Evolutionary conservation across 228 moss, liverwort and hornwort species (phyloP).

Genomic region (Sphagnum fallax): DNA sequence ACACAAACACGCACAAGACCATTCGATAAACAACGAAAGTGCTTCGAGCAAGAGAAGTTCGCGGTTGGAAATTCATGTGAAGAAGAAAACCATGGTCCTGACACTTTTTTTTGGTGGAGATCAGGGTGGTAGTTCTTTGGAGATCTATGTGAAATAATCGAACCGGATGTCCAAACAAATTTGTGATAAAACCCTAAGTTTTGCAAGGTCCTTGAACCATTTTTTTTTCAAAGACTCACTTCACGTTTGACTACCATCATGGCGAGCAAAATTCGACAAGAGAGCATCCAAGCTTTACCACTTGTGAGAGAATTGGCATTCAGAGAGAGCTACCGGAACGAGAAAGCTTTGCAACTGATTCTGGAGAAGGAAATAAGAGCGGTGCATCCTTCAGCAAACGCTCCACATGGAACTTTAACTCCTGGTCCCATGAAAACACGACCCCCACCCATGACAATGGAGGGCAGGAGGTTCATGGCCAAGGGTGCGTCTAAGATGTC

Average conservation of each 20-base stretch:
- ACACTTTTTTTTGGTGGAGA: no score
- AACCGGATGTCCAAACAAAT: no score
- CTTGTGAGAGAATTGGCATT: slow-evolving; percentile 34
- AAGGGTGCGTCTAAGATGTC: slow-evolving; percentile 18
- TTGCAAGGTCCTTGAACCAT: no score
- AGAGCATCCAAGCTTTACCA: slow-evolving; percentile 30
- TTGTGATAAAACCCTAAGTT: no score
- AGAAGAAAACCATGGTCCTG: no score
- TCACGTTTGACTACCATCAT: slow-evolving; percentile 1
- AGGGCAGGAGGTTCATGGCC: slow-evolving; percentile 12
- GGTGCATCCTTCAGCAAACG: slow-evolving; percentile 22
- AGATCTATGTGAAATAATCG: no score
- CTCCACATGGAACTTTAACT: slow-evolving; percentile 27
- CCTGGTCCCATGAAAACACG: slow-evolving; percentile 38
- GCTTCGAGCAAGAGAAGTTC: no score
- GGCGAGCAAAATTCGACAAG: slow-evolving; percentile 14
- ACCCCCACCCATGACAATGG: slow-evolving; percentile 20
- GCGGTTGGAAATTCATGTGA: no score
- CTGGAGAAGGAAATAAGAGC: slow-evolving; percentile 30
- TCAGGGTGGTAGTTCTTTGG: no score
- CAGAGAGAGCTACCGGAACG: slow-evolving; percentile 21
- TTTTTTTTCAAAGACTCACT: no score
- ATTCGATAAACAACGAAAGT: no score
- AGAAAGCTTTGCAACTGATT: slow-evolving; percentile 12
- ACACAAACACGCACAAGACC: no score